phyloP scores from a whole-genome alignment of 2,329 filamentous ascomycete species.

The Pseudodiploospora longispora region DNA sequence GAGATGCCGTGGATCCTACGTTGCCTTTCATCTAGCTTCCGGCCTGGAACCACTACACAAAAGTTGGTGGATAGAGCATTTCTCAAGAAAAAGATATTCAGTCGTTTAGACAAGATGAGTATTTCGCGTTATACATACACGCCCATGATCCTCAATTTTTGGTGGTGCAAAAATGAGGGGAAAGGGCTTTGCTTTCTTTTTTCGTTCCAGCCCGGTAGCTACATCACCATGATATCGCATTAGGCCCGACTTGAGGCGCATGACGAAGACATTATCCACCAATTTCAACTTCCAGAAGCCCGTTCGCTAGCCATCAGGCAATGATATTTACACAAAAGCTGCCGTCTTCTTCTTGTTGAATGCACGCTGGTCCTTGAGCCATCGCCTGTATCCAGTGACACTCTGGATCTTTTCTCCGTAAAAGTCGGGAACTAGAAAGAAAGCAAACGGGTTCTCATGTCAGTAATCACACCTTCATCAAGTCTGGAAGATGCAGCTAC shows the following conservation, averaged over 20 bases:
- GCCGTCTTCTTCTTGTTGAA: slow-evolving; percentile 91
- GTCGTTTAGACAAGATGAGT: slow-evolving; percentile 19
- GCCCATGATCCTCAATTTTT: slow-evolving; percentile 5
- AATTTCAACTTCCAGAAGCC: too few relatives aligned
- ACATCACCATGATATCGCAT: too few relatives aligned
- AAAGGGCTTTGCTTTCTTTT: slow-evolving; percentile 5
- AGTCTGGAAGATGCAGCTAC: slow-evolving; percentile 12
- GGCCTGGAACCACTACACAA: slow-evolving; percentile 4
- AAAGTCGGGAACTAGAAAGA: slow-evolving; percentile 69
- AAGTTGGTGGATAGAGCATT: slow-evolving; percentile 1
- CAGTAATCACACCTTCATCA: background rate
- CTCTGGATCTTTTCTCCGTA: slow-evolving; percentile 98
- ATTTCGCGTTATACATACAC: slow-evolving; percentile 16
- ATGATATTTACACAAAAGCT: slow-evolving; percentile 44
- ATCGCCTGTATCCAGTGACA: slow-evolving; percentile 82
- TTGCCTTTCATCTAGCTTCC: slow-evolving; percentile 42
- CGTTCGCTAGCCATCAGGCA: background rate
- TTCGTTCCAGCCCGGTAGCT: background rate
- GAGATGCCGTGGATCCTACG: slow-evolving; percentile 52
- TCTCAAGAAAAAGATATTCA: background rate
- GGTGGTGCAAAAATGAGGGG: slow-evolving; percentile 5
- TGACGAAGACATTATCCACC: too few relatives aligned
- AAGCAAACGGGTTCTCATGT: slow-evolving; percentile 11
- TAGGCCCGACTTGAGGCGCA: too few relatives aligned
- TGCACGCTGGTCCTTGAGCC: slow-evolving; percentile 94